Evolutionary conservation across 1,284 basidiomycete species (phyloP).

Genomic region (Irpex sp.): DNA sequence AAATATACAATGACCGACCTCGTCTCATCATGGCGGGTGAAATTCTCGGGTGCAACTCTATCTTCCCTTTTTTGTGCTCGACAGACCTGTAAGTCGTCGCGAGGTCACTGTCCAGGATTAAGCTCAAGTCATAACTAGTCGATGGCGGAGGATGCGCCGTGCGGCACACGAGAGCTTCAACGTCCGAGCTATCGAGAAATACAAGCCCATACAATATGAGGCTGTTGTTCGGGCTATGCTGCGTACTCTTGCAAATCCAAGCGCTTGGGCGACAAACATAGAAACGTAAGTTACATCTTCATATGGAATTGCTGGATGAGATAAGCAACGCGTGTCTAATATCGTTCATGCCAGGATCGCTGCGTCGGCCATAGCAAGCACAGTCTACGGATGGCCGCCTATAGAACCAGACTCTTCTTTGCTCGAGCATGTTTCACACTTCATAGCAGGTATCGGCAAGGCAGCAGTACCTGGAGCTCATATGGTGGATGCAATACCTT

Average conservation of each 20-base stretch:
- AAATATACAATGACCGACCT: slow-evolving; percentile 62
- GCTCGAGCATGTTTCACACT: not conserved
- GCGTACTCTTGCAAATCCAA: no score
- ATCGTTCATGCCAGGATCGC: not conserved
- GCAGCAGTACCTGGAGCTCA: not conserved
- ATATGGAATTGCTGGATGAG: no score
- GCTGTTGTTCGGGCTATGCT: not conserved
- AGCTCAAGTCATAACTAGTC: not conserved
- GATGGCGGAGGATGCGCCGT: not conserved
- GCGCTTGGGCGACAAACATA: not conserved
- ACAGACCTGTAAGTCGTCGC: not conserved
- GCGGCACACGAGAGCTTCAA: not conserved
- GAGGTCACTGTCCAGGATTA: no score
- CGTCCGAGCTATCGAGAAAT: not conserved
- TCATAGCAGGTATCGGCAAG: no score
- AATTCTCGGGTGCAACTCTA: slow-evolving; percentile 22
- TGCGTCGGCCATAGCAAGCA: not conserved
- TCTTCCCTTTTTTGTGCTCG: not conserved
- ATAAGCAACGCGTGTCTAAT: no score
- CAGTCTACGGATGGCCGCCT: not conserved
- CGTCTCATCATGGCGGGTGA: slow-evolving; percentile 53
- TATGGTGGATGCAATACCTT: not conserved
- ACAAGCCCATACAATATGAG: not conserved
- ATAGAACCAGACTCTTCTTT: not conserved
- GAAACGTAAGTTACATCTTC: not conserved